Conservation (phyloP, 345 rosid genomes). For the Corchorus capsularis region DNA sequence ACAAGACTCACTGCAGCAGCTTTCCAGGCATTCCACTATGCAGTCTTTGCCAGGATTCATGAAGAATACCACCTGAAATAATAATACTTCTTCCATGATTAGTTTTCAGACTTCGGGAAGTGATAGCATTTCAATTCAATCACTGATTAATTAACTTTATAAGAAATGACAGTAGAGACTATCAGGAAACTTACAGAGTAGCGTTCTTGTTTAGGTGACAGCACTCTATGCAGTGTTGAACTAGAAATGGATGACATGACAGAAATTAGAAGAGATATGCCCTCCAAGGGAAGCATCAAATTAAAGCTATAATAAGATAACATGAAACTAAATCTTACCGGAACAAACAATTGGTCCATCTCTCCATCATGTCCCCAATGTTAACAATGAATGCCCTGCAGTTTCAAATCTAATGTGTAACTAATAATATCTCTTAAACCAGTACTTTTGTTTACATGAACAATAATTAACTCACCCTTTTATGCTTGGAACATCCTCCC, state of each 20-base stretch:
- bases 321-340: constrained; percentile 41
- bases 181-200: constrained; percentile 51
- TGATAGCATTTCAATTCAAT: background rate
- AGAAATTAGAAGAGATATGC: background rate
- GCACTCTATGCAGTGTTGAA: constrained; percentile 85
- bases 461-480: constrained; percentile 52
- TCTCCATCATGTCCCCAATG: constrained; percentile 86
- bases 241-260: constrained; percentile 31
- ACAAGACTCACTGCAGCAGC: constrained; percentile 68
- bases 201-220: constrained; percentile 73
- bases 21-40: constrained; percentile 67
- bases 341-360: constrained; percentile 84
- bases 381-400: constrained; percentile 74
- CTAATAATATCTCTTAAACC: background rate
- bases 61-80: constrained; percentile 65
- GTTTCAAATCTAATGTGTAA: constrained; percentile 19
- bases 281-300: background rate
- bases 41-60: constrained; percentile 71
- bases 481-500: constrained; percentile 69
- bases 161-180: background rate
- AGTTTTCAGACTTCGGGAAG: background rate
- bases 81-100: background rate
- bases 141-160: background rate
- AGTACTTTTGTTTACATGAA: background rate
- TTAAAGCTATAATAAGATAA: background rate